Evolutionary conservation across 139 green algal species (phyloP), one percentile per base, ranked within the genome.

Genomic region (Micractinium conductrix): DNA sequence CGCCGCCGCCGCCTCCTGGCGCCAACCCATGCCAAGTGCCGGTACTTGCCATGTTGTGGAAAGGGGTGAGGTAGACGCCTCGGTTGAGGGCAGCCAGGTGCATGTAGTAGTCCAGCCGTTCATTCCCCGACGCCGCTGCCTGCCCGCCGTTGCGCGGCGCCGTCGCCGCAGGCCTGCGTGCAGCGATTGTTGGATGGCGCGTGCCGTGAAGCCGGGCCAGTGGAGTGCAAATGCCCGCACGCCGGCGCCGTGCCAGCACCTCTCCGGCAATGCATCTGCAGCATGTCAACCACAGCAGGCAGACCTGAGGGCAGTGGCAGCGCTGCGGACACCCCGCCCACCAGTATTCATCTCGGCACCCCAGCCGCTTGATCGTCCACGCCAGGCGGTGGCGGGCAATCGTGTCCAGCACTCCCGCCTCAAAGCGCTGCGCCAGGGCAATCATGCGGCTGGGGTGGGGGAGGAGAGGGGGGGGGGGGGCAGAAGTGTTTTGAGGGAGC

Each of bases 41-140:
- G 17, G 62, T 28, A 37, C 62, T 37, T 12, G 62, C 62, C 62
- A 74, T 74, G 68, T 74, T 74, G 37, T 74, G 68, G 37, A 74
- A 74, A 16, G 68, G 68, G n/a, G 68, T 74, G 24, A 74, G 35
- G 24, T 42, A 42, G 68, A 74, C 48, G 68, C 68, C 68, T 3
- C 68, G 22, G 68, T 74, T 74, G 5, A 74, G 68, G 19, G 68
- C 68, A 30, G 68, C 68, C 68, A 74, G 37, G 68, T 74, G 68
- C 68, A 74, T 74, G 68, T 48, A 74, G 24, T 28, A 30, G 68
- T 74, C 68, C 1, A 74, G 68, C 2, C 33, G 24, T 8, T n/a
- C 33, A 35, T 74, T 35, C 10, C 16, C 6, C 14, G 68, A 33
- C 22, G 68, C 68, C 17, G 68, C 68, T 16, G 68, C 68, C 68